Base-by-base conservation (phyloP, 2,329 filamentous ascomycete species). In the Fusarium coicis region DNA sequence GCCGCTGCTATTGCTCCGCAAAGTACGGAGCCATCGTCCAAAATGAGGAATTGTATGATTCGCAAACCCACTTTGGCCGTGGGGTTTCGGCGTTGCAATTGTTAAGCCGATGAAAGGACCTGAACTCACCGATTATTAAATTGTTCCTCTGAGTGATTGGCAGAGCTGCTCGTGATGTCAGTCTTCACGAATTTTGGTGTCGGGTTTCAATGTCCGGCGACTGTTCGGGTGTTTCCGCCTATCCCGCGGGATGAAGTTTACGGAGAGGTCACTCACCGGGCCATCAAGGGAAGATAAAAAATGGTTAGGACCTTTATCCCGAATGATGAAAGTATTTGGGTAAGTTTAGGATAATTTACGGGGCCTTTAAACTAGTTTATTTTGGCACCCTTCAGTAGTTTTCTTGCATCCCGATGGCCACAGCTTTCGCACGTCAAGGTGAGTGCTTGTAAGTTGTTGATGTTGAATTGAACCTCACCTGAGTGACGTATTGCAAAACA, bases 121-220 rank as follows among this genome's bases (percentile, higher is more conserved):
- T 10, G 1, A 15, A 12, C 3, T 26, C 10, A 14, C 23, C 5
- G 37, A 47, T 53, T 34, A 19, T 39, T 37, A 28, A 2, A 11
- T 12, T 10, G 6, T 7, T 34, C 7, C 15, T 9, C 11, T 68
- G 15, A 63, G 28, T 39, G 36, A 28, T 9, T 18, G 14, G 9
- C 2, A 15, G 43, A 32, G 44, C 42, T 59, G 28, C 66, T 58
- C 56, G 59, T 42, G 64, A 54, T 58, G 43, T 37, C 28, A 28
- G 37, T 37, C 15, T 50, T 47, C 50, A 39, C 32, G 23, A 66
- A 61, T 37, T 52, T 65, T 21, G 37, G 36, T 19, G 21, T 50
- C 74, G 73, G 74, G 19, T 55, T 75, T 74, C 43, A 66, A 66
- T 65, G 59, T 66, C 68, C 74, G 72, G 36, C 15, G 34, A 19